These are phyloP conservation scores for Canariomyces notabilis DNA, from an alignment of 2,329 filamentous ascomycete genomes.

Conservation along the genomic window DNA sequence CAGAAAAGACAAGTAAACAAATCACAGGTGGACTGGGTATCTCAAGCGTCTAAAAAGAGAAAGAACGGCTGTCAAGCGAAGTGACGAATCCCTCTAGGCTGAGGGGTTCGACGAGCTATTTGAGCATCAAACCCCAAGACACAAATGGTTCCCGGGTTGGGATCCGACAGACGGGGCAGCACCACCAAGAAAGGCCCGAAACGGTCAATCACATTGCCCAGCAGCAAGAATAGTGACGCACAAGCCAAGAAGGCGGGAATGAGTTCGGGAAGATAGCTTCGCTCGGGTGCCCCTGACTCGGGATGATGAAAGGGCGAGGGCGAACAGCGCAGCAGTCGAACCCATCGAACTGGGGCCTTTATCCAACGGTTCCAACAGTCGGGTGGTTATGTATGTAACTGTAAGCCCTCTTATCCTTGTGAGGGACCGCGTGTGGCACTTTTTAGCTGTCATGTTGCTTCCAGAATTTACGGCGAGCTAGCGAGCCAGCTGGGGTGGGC, in stretches of 20 bases:
- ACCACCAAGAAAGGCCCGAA: constrained; percentile 1
- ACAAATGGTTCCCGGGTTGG: constrained; percentile 18
- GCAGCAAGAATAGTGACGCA: background rate
- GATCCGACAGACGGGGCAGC: constrained; percentile 16
- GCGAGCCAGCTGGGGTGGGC: constrained; percentile 1
- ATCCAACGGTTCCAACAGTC: background rate
- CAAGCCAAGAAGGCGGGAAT: constrained; percentile 19
- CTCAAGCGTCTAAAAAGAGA: constrained; percentile 6
- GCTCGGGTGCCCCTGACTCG: constrained; percentile 13
- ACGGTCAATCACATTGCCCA: constrained; percentile 8
- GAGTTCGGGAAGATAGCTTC: constrained; percentile 20
- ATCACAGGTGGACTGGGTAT: constrained; percentile 13
- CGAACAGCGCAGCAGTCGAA: background rate
- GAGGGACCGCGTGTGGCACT: background rate
- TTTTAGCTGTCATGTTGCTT: background rate
- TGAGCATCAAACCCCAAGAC: constrained; percentile 13
- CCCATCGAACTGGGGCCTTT: background rate
- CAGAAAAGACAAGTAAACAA: constrained; percentile 1
- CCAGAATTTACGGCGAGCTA: background rate
- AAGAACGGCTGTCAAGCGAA: background rate
- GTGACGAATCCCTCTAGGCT: background rate
- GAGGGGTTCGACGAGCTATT: constrained; percentile 14
- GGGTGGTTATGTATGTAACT: background rate
- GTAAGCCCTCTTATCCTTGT: background rate
- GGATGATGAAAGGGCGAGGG: constrained; percentile 10